Percentiles rank a stretch among this genome's conserved stretches.
Evolutionary conservation across 2,329 filamentous ascomycete species (phyloP).

Genomic region (Cladorrhinum sp.): DNA sequence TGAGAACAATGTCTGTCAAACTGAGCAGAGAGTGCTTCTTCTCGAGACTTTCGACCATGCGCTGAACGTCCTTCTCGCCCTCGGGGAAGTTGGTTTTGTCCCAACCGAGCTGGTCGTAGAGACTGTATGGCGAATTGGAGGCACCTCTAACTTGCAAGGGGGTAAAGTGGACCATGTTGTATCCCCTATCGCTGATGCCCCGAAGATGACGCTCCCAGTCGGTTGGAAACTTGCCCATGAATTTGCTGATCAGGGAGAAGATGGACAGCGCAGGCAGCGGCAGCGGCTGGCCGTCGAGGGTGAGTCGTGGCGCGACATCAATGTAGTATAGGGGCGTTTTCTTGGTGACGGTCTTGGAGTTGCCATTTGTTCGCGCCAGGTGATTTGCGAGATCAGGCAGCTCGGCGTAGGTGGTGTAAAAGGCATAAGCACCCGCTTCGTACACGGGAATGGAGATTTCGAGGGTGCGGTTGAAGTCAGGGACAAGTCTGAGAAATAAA

Average conservation of each 20-base stretch:
- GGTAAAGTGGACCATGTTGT: constrained; percentile 99
- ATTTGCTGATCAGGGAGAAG: constrained; percentile 95
- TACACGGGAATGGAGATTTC: constrained; percentile 86
- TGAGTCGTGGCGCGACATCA: constrained; percentile 81
- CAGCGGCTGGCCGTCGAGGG: constrained; percentile 68
- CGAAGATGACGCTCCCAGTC: constrained; percentile 88
- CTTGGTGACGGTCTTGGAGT: constrained; percentile 52
- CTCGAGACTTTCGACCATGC: constrained; percentile 78
- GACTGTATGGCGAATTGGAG: constrained; percentile 96
- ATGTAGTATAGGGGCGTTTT: constrained; percentile 83
- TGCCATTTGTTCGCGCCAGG: constrained; percentile 43
- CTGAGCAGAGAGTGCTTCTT: constrained; percentile 79
- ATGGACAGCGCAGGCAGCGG: constrained; percentile 85
- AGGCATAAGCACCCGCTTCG: constrained; percentile 83
- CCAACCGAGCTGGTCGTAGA: constrained; percentile 88
- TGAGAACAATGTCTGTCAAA: constrained; percentile 94
- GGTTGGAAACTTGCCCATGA: constrained; percentile 87
- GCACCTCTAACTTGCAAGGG: constrained; percentile 82
- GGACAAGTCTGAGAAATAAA: constrained; percentile 62
- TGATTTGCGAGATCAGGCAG: constrained; percentile 72
- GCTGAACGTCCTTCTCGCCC: constrained; percentile 76
- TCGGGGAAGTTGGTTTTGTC: constrained; percentile 78
- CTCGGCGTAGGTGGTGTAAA: constrained; percentile 88
- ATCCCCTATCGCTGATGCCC: constrained; percentile 85
- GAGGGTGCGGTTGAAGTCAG: constrained; percentile 89